Conservation (phyloP, 495 filamentous ascomycete genomes). For the Ascobolus immersus region DNA sequence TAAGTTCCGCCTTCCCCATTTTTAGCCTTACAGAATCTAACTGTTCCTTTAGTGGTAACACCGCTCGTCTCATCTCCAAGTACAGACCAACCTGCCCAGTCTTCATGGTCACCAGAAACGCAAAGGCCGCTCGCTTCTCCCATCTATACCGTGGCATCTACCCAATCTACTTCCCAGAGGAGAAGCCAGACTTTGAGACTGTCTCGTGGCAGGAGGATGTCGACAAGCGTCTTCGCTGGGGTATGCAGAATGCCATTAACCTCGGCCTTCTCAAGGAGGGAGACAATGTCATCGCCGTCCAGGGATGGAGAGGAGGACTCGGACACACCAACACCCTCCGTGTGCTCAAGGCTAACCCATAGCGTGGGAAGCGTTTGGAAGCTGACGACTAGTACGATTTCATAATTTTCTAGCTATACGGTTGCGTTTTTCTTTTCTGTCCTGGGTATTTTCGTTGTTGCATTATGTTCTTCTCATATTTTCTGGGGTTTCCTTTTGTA, state of each 20-base stretch:
- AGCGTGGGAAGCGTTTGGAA: too few relatives aligned
- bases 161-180: conserved; percentile 78
- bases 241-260: conserved; percentile 55
- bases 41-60: conserved; percentile 37
- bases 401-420: too few relatives aligned
- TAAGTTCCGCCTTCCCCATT: conserved; percentile 16
- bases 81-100: conserved; percentile 96
- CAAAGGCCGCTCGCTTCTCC: conserved; percentile 59
- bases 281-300: conserved; percentile 76
- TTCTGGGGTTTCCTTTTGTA: too few relatives aligned
- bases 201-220: conserved; percentile 97
- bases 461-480: too few relatives aligned
- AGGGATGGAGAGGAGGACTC: conserved; percentile 93
- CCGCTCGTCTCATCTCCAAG: conserved; percentile 85
- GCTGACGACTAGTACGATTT: too few relatives aligned
- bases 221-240: conserved; percentile 89
- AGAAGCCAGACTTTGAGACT: conserved; percentile 71
- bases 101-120: conserved; percentile 86
- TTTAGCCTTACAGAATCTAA: neutral
- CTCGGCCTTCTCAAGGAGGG: conserved; percentile 60
- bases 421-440: too few relatives aligned
- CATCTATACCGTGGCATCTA: conserved; percentile 96
- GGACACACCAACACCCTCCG: conserved; percentile 99
- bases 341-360: too few relatives aligned
- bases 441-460: too few relatives aligned